Conservation (phyloP, 2,329 filamentous ascomycete species). For the Colletotrichum tofieldiae region DNA sequence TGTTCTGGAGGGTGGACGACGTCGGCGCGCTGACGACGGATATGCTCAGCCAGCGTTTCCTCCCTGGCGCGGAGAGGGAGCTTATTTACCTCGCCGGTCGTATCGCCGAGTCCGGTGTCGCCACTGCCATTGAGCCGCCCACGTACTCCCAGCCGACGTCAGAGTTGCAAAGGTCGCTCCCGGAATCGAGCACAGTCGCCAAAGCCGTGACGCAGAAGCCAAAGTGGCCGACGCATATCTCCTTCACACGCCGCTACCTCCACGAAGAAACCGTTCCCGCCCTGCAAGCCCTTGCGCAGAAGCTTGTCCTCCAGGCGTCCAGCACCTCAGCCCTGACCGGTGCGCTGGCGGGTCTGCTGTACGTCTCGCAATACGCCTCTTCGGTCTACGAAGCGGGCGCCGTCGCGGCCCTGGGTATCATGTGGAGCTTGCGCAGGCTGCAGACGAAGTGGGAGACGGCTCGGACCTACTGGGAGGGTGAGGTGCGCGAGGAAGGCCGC, state of each 20-base stretch:
- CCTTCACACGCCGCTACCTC: conserved; percentile 77
- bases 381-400: conserved; percentile 74
- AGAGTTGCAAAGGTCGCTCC: conserved; percentile 37
- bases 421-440: conserved; percentile 72
- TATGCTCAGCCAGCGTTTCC: conserved; percentile 82
- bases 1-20: conserved; percentile 96
- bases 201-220: conserved; percentile 40
- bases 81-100: conserved; percentile 88
- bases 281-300: conserved; percentile 81
- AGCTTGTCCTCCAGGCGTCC: conserved; percentile 81
- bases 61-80: conserved; percentile 83
- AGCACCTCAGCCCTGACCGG: conserved; percentile 78
- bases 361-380: conserved; percentile 68
- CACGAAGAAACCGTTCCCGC: conserved; percentile 78
- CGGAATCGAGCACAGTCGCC: conserved; percentile 15
- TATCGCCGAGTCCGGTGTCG: conserved; percentile 68
- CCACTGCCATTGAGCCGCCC: conserved; percentile 39
- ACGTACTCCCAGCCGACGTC: conserved; percentile 56
- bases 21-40: conserved; percentile 87
- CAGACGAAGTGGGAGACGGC: conserved; percentile 76
- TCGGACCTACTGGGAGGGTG: conserved; percentile 74
- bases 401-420: conserved; percentile 72
- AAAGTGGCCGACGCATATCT: conserved; percentile 83
- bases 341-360: conserved; percentile 69
- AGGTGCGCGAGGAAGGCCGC: conserved; percentile 77